Base-by-base conservation (phyloP, 164 flowering plant species). In the Houttuynia cordata region DNA sequence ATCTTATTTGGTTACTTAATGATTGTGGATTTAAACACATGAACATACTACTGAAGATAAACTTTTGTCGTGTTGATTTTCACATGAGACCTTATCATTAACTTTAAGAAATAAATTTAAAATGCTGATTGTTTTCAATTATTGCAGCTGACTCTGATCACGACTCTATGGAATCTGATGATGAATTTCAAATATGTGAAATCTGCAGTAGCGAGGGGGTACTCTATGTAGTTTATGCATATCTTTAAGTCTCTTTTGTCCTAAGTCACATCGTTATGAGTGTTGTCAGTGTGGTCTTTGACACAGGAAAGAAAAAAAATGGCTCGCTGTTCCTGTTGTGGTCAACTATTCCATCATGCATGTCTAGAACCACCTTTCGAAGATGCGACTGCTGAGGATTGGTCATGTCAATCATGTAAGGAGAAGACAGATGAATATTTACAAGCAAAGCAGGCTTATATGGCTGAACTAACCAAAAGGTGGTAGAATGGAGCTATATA, bases 181-280 rank as follows among this genome's bases (percentile, higher is more conserved):
- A 93, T 61, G 99, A 93, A 80, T 93, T 93, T 81, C 97, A 88
- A 79, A 85, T 93, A 24, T 90, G 99, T 76, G 85, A 84, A 57
- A 75, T 86, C 56, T 93, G 99, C 80, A 85, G 57, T 64, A 53
- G 63, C 53, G 99, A 93, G 76, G 97, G 72, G 92, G 99, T 93
- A 72, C 57, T 49, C 49, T 41, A 7, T 4, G 56, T 59, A 49
- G 19, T 17, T 10, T 15, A 15, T 30, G 37, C 37, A 61, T 53
- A 40, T 37, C 55, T 21, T 30, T 42, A 37, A 21, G n/a, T 20
- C 19, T 53, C 21, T 51, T 20, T 17, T 45, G 14, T n/a, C 49
- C 49, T 45, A 17, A 8, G 17, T 45, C 17, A 45, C 49, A 45
- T 45, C 49, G 2, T 8, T 45, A 45, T 45, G 4, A 7, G 20